Evolutionary conservation across 1,139 yeast species (phyloP).

Genomic region (Pichia kudriavzevii): DNA sequence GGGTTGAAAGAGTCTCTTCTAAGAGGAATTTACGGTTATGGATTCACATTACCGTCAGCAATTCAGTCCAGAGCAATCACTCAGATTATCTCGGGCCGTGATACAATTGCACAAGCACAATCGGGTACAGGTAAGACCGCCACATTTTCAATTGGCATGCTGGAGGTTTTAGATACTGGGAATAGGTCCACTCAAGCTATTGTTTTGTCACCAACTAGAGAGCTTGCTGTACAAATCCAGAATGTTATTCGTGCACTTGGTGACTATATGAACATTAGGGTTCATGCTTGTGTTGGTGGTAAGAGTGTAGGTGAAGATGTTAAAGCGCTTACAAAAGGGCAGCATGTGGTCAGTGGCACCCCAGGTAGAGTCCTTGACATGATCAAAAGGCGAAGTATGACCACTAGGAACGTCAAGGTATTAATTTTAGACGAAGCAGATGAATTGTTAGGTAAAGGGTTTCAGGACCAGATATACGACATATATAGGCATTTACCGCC

Average conservation of each 20-base stretch:
- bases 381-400: conserved; percentile 66
- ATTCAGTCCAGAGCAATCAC: conserved; percentile 92
- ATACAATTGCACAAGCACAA: conserved; percentile 95
- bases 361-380: conserved; percentile 92
- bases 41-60: conserved; percentile 91
- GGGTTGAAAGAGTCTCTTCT: conserved; percentile 48
- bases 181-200: conserved; percentile 72
- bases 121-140: conserved; percentile 99
- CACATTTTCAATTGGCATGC: conserved; percentile 86
- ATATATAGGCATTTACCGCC: conserved; percentile 76
- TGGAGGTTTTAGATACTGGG: conserved; percentile 67
- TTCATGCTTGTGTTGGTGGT: conserved; percentile 94
- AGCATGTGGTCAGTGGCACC: conserved; percentile 92
- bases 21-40: conserved; percentile 80
- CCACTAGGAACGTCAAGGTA: conserved; percentile 69
- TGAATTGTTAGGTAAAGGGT: conserved; percentile 83
- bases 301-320: conserved; percentile 76
- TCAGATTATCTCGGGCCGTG: conserved; percentile 86
- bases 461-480: conserved; percentile 87
- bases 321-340: conserved; percentile 65
- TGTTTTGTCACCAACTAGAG: conserved; percentile 92
- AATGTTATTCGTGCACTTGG: conserved; percentile 80
- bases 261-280: conserved; percentile 72
- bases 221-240: conserved; percentile 83
- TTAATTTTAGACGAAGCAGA: conserved; percentile 91